Conservation (phyloP, 148 eudicot species). For the Linanthus parryae region DNA sequence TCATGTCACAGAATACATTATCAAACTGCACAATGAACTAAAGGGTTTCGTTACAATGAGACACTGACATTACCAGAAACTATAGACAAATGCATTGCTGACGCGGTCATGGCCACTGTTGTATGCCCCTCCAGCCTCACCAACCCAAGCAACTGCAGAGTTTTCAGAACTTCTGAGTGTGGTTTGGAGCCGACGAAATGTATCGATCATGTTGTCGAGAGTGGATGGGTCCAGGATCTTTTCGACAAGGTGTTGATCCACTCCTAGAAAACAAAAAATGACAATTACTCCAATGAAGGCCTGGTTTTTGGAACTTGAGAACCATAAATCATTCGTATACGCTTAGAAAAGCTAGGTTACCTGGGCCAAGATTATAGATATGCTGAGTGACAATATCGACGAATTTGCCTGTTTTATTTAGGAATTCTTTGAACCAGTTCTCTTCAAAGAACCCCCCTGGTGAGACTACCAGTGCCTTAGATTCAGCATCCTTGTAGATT, state of each 20-base stretch:
- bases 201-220: slow-evolving; percentile 56
- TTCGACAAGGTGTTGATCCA: slow-evolving; percentile 61
- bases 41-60: not conserved
- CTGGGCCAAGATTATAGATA: slow-evolving; percentile 90
- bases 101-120: slow-evolving; percentile 79
- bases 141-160: slow-evolving; percentile 74
- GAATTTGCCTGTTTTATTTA: slow-evolving; percentile 30
- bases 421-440: slow-evolving; percentile 58
- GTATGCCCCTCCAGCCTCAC: slow-evolving; percentile 91
- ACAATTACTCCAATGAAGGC: not conserved
- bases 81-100: slow-evolving; percentile 67
- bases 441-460: slow-evolving; percentile 87
- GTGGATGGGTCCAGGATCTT: slow-evolving; percentile 59
- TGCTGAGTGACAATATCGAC: slow-evolving; percentile 74
- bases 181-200: slow-evolving; percentile 47
- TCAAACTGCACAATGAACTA: not conserved
- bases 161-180: slow-evolving; percentile 33
- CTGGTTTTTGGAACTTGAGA: not conserved
- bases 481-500: slow-evolving; percentile 31
- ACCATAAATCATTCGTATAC: not conserved
- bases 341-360: slow-evolving; percentile 20
- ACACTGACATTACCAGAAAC: slow-evolving; percentile 64
- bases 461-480: slow-evolving; percentile 49
- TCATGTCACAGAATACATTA: not conserved
- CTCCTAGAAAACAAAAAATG: slow-evolving; percentile 28